Evolutionary conservation across 2,329 filamentous ascomycete species (phyloP), one percentile per base, ranked within the genome.

Genomic region (Pseudogymnoascus sp.): DNA sequence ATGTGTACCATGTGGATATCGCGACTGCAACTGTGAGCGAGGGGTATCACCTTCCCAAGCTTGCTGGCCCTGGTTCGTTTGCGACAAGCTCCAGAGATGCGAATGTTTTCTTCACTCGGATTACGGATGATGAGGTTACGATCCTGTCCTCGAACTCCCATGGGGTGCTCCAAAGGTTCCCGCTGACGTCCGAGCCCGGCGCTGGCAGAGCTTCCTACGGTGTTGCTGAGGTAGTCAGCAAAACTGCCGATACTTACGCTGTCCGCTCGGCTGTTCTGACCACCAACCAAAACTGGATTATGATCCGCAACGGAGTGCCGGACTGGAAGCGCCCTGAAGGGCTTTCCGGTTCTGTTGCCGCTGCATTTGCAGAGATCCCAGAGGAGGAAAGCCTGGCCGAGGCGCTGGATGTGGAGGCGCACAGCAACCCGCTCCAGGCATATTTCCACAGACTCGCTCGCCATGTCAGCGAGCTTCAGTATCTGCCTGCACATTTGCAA

Each of bases 21-120:
- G 87, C 87, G 76, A 87, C 81, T 64, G 83, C 81, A 62, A 82
- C 81, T 16, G 82, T 93, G 29, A 82, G 81, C n/a, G 91, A 90
- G 73, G 88, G 88, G 0, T 96, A 96, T 73, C 85, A 88, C 29
- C 80, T 97, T 11, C 90, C 93, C 0, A 84, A 85, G 61, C 74
- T 92, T 19, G 75, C 82, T 24, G 90, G 89, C 0, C 80, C 79
- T 42, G 92, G 91, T 24, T 85, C 88, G 0, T 91, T 97, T 72
- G 89, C 92, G 0, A 88, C 86, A 0, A 95, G 88, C 75, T 90
- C 86, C 1, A 83, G 85, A 42, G 89, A 87, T 64, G 86, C 89
- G 19, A 93, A 95, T 70, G 88, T 96, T 6, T 97, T 91, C 77
- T 96, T 97, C 73, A 93, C 90, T 1, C 86, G 93, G 64, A 81